Evolutionary conservation across 225 moss, liverwort and hornwort genomes (phyloP).

Genomic region (Physcomitrellopsis africana): DNA sequence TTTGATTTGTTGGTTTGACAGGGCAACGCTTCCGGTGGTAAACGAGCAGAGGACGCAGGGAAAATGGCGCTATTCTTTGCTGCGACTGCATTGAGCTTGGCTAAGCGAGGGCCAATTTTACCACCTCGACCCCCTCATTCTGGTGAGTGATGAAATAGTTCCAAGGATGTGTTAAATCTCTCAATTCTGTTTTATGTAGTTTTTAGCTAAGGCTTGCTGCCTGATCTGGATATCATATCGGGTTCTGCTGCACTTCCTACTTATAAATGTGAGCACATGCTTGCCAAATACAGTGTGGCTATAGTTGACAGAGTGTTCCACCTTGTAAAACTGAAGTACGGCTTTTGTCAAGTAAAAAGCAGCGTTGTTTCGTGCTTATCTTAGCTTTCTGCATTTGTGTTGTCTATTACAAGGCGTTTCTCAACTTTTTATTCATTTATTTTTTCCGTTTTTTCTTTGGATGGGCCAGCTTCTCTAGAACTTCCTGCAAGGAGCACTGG

Average conservation of each 20-base stretch:
- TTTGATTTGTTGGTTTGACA: conserved; percentile 37
- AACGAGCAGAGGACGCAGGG: conserved; percentile 54
- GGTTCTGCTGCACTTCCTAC: conserved; percentile 8
- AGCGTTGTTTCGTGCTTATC: not conserved
- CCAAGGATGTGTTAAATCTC: not conserved
- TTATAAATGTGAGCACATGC: conserved; percentile 2
- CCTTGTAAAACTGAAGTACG: not conserved
- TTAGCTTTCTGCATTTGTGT: conserved; percentile 10
- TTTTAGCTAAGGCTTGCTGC: not conserved
- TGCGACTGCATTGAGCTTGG: conserved; percentile 58
- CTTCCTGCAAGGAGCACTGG: conserved; percentile 18
- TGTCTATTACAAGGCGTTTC: conserved; percentile 9
- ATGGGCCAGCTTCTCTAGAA: conserved; percentile 31
- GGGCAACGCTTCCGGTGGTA: conserved; percentile 85
- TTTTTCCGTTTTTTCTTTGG: not conserved
- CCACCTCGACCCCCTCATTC: conserved; percentile 36
- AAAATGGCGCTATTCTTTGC: conserved; percentile 50
- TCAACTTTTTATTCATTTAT: not conserved
- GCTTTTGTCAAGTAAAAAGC: conserved; percentile 2
- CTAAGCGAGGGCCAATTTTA: conserved; percentile 51
- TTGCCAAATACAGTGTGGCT: conserved; percentile 15
- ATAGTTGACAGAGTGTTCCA: not conserved
- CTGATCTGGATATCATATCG: conserved; percentile 3
- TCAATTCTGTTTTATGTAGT: not conserved
- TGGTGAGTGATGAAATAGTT: conserved; percentile 39